phyloP scores from a whole-genome alignment of 768 basidiomycete genomes.

The Amanita fuliginea region DNA sequence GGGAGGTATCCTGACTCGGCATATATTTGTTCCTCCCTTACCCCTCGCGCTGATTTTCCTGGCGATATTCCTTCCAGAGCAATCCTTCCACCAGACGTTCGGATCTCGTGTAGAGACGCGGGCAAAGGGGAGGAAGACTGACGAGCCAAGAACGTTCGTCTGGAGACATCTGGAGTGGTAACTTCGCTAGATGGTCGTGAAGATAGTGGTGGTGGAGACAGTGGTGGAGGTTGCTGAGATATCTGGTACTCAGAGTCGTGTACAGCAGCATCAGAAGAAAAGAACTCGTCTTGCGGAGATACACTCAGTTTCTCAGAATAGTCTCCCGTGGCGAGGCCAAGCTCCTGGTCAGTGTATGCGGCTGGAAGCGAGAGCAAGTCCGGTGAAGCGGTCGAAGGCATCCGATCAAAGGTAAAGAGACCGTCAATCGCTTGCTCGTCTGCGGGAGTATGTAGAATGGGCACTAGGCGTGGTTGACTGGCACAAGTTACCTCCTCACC shows the following conservation, averaged over 20 bases:
- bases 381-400: neutral
- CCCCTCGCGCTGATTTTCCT: constrained; percentile 33
- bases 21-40: constrained; percentile 62
- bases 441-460: constrained; percentile 15
- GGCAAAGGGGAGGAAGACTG: constrained; percentile 60
- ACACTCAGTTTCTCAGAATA: constrained; percentile 2
- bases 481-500: constrained; percentile 13
- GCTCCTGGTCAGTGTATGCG: neutral
- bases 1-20: constrained; percentile 55
- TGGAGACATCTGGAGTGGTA: constrained; percentile 35
- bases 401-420: neutral
- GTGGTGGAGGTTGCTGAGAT: constrained; percentile 1
- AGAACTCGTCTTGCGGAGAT: neutral
- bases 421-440: constrained; percentile 1
- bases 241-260: neutral
- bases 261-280: neutral
- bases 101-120: constrained; percentile 23
- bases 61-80: constrained; percentile 17
- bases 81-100: constrained; percentile 20
- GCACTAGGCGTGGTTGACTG: constrained; percentile 9
- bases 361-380: neutral
- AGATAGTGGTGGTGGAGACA: constrained; percentile 5
- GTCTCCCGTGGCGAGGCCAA: neutral
- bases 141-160: constrained; percentile 43
- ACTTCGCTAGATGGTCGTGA: constrained; percentile 4